Evolutionary conservation across 306 rosid genomes (phyloP).

Genomic region (Rosa chinensis): DNA sequence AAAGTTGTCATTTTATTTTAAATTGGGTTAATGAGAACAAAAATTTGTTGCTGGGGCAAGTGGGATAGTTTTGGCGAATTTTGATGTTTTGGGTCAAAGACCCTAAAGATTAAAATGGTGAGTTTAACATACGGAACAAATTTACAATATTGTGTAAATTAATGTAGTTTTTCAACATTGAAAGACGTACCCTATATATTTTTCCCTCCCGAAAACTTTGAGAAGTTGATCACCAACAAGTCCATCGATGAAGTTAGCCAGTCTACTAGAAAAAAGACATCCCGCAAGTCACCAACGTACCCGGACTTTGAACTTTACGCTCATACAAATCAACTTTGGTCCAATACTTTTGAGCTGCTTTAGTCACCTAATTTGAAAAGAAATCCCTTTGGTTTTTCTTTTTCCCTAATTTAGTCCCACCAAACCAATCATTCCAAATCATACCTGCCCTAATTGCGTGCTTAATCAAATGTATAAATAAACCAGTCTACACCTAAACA

Average conservation of each 20-base stretch:
- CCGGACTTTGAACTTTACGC: not conserved
- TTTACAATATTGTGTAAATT: no score
- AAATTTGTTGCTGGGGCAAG: no score
- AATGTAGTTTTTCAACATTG: not conserved
- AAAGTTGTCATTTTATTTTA: no score
- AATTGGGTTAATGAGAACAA: no score
- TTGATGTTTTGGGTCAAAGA: no score
- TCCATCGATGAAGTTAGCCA: slow-evolving; percentile 12
- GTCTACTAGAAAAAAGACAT: slow-evolving; percentile 5
- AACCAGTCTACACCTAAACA: not conserved
- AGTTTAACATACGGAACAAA: no score
- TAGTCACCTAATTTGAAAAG: slow-evolving; percentile 38
- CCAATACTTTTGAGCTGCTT: slow-evolving; percentile 29
- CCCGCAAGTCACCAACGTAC: slow-evolving; percentile 5
- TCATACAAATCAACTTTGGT: slow-evolving; percentile 11
- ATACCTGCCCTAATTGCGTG: slow-evolving; percentile 8
- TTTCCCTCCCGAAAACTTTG: not conserved
- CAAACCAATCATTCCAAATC: slow-evolving; percentile 14
- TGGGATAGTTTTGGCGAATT: no score
- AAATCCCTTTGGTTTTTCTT: not conserved
- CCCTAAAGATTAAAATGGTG: no score
- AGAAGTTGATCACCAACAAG: slow-evolving; percentile 5
- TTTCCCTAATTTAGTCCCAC: slow-evolving; percentile 13
- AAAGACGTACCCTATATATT: not conserved
- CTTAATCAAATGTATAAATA: slow-evolving; percentile 2